phyloP scores from a whole-genome alignment of 2,329 filamentous ascomycete genomes.

The Periconia digitata region DNA sequence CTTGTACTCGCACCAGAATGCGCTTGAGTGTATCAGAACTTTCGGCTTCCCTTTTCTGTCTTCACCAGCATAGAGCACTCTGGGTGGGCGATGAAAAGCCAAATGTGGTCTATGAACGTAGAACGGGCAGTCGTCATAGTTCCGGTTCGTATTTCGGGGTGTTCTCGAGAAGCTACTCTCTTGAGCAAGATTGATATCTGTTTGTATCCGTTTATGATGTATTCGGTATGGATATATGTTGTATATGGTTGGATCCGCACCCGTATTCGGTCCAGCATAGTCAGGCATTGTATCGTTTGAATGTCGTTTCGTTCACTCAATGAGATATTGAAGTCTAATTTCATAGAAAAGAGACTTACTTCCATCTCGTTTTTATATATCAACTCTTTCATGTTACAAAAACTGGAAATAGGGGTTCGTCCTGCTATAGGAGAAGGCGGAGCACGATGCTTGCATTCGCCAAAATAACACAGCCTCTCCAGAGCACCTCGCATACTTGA shows the following conservation, averaged over 20 bases:
- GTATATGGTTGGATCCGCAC: conserved; percentile 14
- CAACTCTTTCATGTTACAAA: no score
- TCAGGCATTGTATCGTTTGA: neutral
- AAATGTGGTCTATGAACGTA: conserved; percentile 35
- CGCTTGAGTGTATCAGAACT: conserved; percentile 27
- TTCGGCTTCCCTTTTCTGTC: conserved; percentile 13
- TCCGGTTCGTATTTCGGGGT: no score
- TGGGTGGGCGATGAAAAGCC: conserved; percentile 31
- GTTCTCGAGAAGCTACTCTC: conserved; percentile 22
- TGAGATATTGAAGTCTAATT: no score
- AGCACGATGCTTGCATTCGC: no score
- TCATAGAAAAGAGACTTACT: no score
- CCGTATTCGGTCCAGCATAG: neutral
- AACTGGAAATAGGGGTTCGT: no score
- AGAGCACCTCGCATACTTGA: no score
- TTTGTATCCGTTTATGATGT: conserved; percentile 16
- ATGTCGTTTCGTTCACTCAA: neutral
- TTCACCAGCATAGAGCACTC: conserved; percentile 25
- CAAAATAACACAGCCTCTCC: no score
- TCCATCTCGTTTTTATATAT: no score
- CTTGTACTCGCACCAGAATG: conserved; percentile 33
- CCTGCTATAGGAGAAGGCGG: no score
- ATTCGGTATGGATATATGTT: conserved; percentile 26
- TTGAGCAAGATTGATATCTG: conserved; percentile 14
- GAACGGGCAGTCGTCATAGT: conserved; percentile 16